Percentiles rank a stretch among this genome's conserved stretches.
phyloP scores from a whole-genome alignment of 2,329 filamentous ascomycete species.

The Coniella vitis region DNA sequence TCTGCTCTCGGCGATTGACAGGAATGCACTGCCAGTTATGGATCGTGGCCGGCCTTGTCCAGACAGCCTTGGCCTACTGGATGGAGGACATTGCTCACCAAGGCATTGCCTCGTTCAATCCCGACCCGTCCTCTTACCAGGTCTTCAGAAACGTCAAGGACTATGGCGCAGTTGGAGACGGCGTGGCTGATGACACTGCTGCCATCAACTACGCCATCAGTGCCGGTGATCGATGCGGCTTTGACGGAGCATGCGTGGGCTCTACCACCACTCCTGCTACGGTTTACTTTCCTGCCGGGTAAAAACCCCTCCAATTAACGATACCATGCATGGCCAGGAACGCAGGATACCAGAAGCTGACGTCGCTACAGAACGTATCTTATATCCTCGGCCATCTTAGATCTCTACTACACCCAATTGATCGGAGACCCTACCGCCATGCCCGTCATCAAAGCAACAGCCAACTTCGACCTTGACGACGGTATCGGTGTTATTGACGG shows the following conservation, averaged over 20 bases:
- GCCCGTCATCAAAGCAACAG: constrained; percentile 47
- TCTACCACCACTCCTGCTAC: constrained; percentile 24
- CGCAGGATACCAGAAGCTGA: neutral
- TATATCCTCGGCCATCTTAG: constrained; percentile 60
- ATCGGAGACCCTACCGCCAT: constrained; percentile 60
- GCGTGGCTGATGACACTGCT: constrained; percentile 46
- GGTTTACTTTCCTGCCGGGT: constrained; percentile 25
- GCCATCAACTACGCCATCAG: constrained; percentile 45
- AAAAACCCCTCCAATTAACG: neutral
- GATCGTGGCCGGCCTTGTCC: constrained; percentile 11
- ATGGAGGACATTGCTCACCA: constrained; percentile 40
- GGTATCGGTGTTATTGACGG: constrained; percentile 41
- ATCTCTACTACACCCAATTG: constrained; percentile 75
- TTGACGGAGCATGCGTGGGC: constrained; percentile 26
- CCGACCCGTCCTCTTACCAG: constrained; percentile 30
- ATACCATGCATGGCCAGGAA: neutral
- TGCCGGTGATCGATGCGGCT: constrained; percentile 36
- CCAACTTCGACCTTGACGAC: constrained; percentile 32
- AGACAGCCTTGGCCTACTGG: constrained; percentile 26
- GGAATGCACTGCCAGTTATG: neutral
- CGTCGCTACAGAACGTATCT: constrained; percentile 48
- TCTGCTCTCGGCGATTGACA: neutral
- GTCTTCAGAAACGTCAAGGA: constrained; percentile 43
- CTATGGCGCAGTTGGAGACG: constrained; percentile 34
- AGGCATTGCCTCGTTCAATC: constrained; percentile 40